Evolutionary conservation across 2,329 filamentous ascomycete genomes (phyloP).

Genomic region (Arthrobotrys conoides): DNA sequence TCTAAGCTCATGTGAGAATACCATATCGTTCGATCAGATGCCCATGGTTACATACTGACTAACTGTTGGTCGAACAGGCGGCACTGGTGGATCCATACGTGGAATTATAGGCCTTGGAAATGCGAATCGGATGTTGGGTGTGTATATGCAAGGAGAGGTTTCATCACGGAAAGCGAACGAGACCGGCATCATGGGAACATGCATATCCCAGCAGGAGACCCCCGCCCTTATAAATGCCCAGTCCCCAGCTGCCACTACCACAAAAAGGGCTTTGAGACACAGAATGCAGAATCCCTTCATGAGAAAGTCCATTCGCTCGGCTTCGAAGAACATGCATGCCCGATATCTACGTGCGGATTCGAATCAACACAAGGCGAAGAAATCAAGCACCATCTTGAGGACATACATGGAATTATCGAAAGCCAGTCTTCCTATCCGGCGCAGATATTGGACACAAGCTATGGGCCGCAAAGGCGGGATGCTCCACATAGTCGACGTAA

Average conservation of each 20-base stretch:
- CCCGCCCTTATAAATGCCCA: conserved; percentile 55
- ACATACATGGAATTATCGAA: conserved; percentile 54
- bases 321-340: conserved; percentile 56
- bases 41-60: neutral
- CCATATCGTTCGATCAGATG: neutral
- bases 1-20: conserved; percentile 36
- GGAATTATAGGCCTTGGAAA: conserved; percentile 53
- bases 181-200: conserved; percentile 44
- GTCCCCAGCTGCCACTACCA: conserved; percentile 54
- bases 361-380: conserved; percentile 50
- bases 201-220: conserved; percentile 17
- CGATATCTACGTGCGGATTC: conserved; percentile 33
- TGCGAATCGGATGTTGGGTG: conserved; percentile 47
- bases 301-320: conserved; percentile 51
- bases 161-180: conserved; percentile 53
- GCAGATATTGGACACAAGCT: neutral
- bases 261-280: conserved; percentile 59
- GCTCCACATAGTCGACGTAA: conserved; percentile 26
- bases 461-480: conserved; percentile 26
- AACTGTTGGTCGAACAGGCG: conserved; percentile 25
- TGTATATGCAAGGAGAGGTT: conserved; percentile 44
- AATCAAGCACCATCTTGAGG: conserved; percentile 53
- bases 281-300: conserved; percentile 47
- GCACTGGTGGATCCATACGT: conserved; percentile 57
- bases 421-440: conserved; percentile 20